phyloP scores from a whole-genome alignment of 208 protist species.

The Acanthamoeba healyi region DNA sequence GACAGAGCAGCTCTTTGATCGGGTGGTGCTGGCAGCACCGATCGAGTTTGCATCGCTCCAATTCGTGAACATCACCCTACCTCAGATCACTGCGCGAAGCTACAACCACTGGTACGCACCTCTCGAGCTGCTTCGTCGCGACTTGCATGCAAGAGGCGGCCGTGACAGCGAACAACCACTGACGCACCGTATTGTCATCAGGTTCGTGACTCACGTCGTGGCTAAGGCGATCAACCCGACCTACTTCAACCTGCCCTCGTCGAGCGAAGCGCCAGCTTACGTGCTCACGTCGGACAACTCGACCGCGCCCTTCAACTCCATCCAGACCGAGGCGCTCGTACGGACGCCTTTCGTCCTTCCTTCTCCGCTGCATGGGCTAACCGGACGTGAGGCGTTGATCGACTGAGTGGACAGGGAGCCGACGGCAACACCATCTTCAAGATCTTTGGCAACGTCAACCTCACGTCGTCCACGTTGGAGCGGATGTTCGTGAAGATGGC shows the following conservation, averaged over 20 bases:
- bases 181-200: background rate
- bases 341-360: background rate
- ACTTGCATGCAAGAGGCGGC: too few relatives aligned
- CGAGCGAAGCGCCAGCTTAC: background rate
- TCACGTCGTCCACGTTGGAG: slow-evolving; percentile 15
- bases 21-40: slow-evolving; percentile 30
- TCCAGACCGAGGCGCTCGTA: background rate
- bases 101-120: slow-evolving; percentile 33
- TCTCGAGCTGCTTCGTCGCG: too few relatives aligned
- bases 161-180: too few relatives aligned
- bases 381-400: too few relatives aligned
- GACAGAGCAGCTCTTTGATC: background rate
- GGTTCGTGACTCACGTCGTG: slow-evolving; percentile 38
- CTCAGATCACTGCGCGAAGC: background rate
- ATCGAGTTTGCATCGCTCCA: slow-evolving; percentile 33
- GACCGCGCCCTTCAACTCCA: slow-evolving; percentile 50
- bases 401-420: background rate
- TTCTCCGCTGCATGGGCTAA: too few relatives aligned
- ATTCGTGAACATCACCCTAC: slow-evolving; percentile 28
- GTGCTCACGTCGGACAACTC: slow-evolving; percentile 53
- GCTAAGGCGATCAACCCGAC: slow-evolving; percentile 29
- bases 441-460: slow-evolving; percentile 55
- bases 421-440: slow-evolving; percentile 55
- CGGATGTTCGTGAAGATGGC: slow-evolving; percentile 16
- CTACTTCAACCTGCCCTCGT: slow-evolving; percentile 27